Evolutionary conservation across 73 alveolate genomes (phyloP), one percentile per base, ranked within the genome.

Genomic region (Paramecium sexaurelia): DNA sequence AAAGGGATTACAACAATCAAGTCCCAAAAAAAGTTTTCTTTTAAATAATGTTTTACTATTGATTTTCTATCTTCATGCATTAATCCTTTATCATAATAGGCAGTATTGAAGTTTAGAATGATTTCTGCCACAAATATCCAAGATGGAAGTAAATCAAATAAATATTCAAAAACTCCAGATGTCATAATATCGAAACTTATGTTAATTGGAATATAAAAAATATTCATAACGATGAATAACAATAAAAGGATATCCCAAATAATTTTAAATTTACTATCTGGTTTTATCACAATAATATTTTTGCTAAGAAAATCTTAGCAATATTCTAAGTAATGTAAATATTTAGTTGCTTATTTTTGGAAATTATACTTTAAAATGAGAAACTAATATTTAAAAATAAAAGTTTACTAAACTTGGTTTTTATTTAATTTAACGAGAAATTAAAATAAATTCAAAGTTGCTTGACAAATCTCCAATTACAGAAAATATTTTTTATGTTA

Each of bases 61-160:
- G 68, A 91, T 29, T 56, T 85, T 26, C 93, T 73, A 67, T 93
- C 73, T 17, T 89, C 95, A 27, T 87, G 93, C 87, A 93, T 51
- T 11, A 93, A 91, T 6, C 94, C 94, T 27, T 91, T 33, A 84
- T 93, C 95, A 61, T 93, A 95, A 83, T 61, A 95, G 4, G 97
- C 96, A 6, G 95, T 93, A 19, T 87, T 68, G 35, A 95, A 93
- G 51, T 95, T 78, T n/a, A 95, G n/a, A 24, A 93, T 10, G 26
- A 95, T 40, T 32, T 95, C 96, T 26, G 84, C 37, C 20, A 83
- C 66, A 87, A 78, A 95, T 32, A 95, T 45, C 91, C 68, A 45
- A 6, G 73, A 78, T 19, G 90, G 90, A 1, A 78, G n/a, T 43
- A 41, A 45, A 43, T 78, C 75, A 78, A 78, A 78, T 78, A 78